These are phyloP conservation scores for Cryphonectria carpinicola DNA, from an alignment of 2,329 filamentous ascomycete genomes.

Conservation along the genomic window DNA sequence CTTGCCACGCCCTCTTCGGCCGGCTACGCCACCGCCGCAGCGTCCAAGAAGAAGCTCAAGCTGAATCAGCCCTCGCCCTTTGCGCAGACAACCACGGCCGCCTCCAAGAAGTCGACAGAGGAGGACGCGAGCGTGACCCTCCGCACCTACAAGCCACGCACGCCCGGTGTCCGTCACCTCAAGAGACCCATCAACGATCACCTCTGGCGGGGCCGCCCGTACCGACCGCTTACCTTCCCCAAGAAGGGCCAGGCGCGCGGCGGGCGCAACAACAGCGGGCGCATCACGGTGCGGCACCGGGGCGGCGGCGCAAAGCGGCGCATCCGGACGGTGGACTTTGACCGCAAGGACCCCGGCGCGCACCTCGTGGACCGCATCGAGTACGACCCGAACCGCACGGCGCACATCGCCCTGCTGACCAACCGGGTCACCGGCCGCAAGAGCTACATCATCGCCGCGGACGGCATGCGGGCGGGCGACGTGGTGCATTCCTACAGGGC, in stretches of 20 bases:
- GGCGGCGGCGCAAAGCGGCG: constrained; percentile 91
- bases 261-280: constrained; percentile 85
- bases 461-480: constrained; percentile 91
- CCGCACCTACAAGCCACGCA: constrained; percentile 90
- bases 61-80: constrained; percentile 28
- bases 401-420: constrained; percentile 87
- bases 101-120: constrained; percentile 31
- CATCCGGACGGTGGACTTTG: constrained; percentile 90
- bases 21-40: constrained; percentile 33
- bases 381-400: constrained; percentile 90
- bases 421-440: constrained; percentile 74
- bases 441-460: constrained; percentile 93
- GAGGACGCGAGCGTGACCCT: constrained; percentile 54
- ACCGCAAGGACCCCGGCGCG: constrained; percentile 75
- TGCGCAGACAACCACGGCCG: constrained; percentile 9
- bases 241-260: constrained; percentile 94
- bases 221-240: constrained; percentile 80
- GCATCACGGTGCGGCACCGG: constrained; percentile 86
- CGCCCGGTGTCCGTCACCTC: constrained; percentile 89
- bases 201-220: constrained; percentile 90
- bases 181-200: constrained; percentile 94
- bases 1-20: constrained; percentile 28
- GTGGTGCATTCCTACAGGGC: constrained; percentile 88
- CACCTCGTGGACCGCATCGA: constrained; percentile 94
- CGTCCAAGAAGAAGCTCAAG: constrained; percentile 29